Conservation (phyloP, 306 rosid species). For the Castanospermum australe region DNA sequence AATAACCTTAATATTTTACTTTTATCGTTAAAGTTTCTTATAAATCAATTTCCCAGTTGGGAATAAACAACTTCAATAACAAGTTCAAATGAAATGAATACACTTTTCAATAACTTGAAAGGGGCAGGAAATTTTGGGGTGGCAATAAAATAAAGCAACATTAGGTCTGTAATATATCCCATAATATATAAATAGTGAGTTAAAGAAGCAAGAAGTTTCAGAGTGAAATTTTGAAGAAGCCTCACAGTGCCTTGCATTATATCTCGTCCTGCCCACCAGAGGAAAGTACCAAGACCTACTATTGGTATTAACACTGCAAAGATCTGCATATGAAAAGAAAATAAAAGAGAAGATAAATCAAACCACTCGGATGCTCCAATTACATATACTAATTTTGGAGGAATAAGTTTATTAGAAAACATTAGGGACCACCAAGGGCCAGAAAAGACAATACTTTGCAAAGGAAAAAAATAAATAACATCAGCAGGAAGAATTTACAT, state of each 20-base stretch:
- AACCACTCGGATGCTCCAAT: slow-evolving; percentile 20
- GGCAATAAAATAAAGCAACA: background rate
- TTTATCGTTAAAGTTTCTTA: background rate
- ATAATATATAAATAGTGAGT: background rate
- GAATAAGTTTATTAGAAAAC: background rate
- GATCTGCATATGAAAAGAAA: slow-evolving; percentile 52
- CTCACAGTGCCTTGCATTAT: slow-evolving; percentile 89
- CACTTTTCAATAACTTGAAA: background rate
- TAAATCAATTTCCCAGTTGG: background rate
- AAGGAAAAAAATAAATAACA: background rate
- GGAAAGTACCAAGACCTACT: slow-evolving; percentile 85
- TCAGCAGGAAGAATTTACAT: background rate
- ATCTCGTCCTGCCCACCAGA: slow-evolving; percentile 98
- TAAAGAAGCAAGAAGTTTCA: slow-evolving; percentile 18
- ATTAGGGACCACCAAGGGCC: background rate
- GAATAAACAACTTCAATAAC: background rate
- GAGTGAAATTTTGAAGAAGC: slow-evolving; percentile 19
- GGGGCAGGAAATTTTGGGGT: background rate
- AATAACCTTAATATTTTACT: background rate
- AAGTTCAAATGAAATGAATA: background rate
- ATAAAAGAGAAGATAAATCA: slow-evolving; percentile 2
- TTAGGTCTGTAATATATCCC: background rate
- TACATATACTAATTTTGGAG: slow-evolving; percentile 2
- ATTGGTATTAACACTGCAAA: slow-evolving; percentile 79
- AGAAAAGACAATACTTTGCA: background rate